These are phyloP conservation scores for Podila epicladia DNA, from an alignment of 192 early-diverging fungal species.

Conservation along the genomic window DNA sequence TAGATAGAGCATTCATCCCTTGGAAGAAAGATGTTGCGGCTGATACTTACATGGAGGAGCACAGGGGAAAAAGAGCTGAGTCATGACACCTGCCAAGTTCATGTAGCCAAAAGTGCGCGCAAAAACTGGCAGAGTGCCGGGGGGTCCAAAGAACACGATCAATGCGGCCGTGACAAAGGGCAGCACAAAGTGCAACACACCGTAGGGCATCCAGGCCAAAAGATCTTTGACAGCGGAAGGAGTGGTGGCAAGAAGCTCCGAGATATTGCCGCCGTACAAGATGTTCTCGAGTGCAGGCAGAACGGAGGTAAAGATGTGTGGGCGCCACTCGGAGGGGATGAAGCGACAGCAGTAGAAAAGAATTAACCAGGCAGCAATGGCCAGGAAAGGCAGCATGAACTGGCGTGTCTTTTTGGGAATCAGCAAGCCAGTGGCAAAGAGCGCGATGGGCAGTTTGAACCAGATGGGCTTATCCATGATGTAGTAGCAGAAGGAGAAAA, in stretches of 20 bases:
- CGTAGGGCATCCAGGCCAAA: slow-evolving; percentile 77
- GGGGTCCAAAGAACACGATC: slow-evolving; percentile 62
- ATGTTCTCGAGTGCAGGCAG: slow-evolving; percentile 74
- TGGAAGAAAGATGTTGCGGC: not conserved
- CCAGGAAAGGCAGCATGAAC: slow-evolving; percentile 60
- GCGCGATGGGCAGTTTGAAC: slow-evolving; percentile 45
- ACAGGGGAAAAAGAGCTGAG: slow-evolving; percentile 72
- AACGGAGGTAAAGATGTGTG: slow-evolving; percentile 71
- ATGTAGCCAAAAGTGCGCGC: slow-evolving; percentile 70
- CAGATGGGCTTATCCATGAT: slow-evolving; percentile 53
- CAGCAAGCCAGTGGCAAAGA: slow-evolving; percentile 34
- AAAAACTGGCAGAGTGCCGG: slow-evolving; percentile 61
- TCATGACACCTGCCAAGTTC: slow-evolving; percentile 75
- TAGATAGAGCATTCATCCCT: not conserved
- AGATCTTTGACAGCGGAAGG: slow-evolving; percentile 66
- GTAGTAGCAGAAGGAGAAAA: slow-evolving; percentile 50
- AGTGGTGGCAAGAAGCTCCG: slow-evolving; percentile 64
- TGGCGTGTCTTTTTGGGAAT: slow-evolving; percentile 55
- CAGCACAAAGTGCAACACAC: slow-evolving; percentile 77
- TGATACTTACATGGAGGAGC: slow-evolving; percentile 71
- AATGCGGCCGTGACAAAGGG: slow-evolving; percentile 64
- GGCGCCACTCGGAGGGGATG: slow-evolving; percentile 59
- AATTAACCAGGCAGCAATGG: slow-evolving; percentile 67
- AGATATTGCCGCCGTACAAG: slow-evolving; percentile 73
- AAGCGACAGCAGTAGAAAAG: slow-evolving; percentile 66